These are phyloP conservation scores for Solanum tarapatanum DNA, from an alignment of 257 asterid genomes.

Conservation along the genomic window DNA sequence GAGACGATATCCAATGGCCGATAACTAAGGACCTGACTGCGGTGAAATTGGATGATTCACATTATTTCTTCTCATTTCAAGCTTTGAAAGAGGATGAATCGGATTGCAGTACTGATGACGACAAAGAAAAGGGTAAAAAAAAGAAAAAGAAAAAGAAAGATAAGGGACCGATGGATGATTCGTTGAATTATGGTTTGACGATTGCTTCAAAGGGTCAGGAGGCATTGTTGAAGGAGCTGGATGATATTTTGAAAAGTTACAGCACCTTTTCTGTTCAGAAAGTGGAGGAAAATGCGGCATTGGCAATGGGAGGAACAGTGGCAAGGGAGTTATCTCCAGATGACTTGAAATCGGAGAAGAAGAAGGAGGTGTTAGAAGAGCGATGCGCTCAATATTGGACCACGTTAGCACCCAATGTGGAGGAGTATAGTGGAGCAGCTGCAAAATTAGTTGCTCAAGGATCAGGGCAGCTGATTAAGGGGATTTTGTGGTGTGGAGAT, in stretches of 20 bases:
- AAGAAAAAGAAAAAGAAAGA: constrained; percentile 8
- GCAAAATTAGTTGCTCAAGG: constrained; percentile 85
- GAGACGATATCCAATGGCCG: constrained; percentile 75
- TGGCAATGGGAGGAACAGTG: constrained; percentile 34
- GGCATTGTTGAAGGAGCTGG: constrained; percentile 41
- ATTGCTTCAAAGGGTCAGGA: constrained; percentile 66
- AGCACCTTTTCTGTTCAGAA: constrained; percentile 57
- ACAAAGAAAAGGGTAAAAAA: constrained; percentile 10
- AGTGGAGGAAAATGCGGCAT: constrained; percentile 41
- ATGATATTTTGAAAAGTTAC: constrained; percentile 41
- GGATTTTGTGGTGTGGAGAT: constrained; percentile 96
- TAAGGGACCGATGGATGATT: constrained; percentile 17
- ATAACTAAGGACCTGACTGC: constrained; percentile 68
- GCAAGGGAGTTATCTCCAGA: constrained; percentile 38
- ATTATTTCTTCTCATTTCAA: constrained; percentile 71
- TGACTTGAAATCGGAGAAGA: constrained; percentile 50
- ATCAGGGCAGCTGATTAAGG: constrained; percentile 83
- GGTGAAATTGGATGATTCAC: constrained; percentile 73
- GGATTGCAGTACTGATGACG: constrained; percentile 34
- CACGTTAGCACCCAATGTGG: constrained; percentile 90
- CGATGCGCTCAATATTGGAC: constrained; percentile 95
- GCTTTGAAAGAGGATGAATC: constrained; percentile 25
- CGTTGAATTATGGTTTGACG: constrained; percentile 72
- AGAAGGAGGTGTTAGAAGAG: constrained; percentile 66
- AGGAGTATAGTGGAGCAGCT: constrained; percentile 81